Base-by-base conservation (phyloP, 768 basidiomycete species). In the Brasilioporus rufonigricans region DNA sequence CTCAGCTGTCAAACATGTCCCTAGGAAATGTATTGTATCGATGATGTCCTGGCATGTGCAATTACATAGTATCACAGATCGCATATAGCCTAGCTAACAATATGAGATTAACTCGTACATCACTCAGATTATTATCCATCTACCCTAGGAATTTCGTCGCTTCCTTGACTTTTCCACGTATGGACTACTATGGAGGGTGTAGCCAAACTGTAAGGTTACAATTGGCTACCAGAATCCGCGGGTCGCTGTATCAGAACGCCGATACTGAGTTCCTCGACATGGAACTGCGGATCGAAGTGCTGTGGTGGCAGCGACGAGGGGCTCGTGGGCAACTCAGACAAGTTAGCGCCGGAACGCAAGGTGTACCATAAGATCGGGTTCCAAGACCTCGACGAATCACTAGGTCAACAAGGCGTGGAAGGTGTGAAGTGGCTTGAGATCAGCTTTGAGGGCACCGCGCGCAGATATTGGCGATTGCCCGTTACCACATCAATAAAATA, bases 21-120 rank as follows among this genome's bases (percentile, higher is more conserved):
- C 76, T 6, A 68, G 64, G 59, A 77, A 86, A 5, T 80, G 80
- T 0, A 84, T 85, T 3, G 85, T 87, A 61, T 89, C 87, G 1
- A 89, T 84, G 24, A 89, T 89, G 61, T 89, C 87, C 76, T 84
- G 31, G 16, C 1, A 18, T 5, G 32, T 4, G 4, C 12, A 36
- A 40, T 51, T n/a, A n/a, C n/a, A n/a, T 5, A 56, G 29, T 31
- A 32, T 53, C 27, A 50, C 1, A 24, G 7, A 21, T 36, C 5
- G 3, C 11, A 1, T 19, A 11, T 21, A 13, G 3, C 1, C n/a
- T n/a, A n/a, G n/a, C n/a, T 19, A 7, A 47, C 4, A 36, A 5
- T 27, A 12, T 11, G 8, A 12, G 8, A 1, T 24, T 9, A 3
- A 45, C 76, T 60, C 58, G 81, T 81, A 31, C 83, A 2, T 55